Evolutionary conservation across 1,139 yeast species (phyloP), one percentile per base, ranked within the genome.

Genomic region (Suhomyces guaymorum): DNA sequence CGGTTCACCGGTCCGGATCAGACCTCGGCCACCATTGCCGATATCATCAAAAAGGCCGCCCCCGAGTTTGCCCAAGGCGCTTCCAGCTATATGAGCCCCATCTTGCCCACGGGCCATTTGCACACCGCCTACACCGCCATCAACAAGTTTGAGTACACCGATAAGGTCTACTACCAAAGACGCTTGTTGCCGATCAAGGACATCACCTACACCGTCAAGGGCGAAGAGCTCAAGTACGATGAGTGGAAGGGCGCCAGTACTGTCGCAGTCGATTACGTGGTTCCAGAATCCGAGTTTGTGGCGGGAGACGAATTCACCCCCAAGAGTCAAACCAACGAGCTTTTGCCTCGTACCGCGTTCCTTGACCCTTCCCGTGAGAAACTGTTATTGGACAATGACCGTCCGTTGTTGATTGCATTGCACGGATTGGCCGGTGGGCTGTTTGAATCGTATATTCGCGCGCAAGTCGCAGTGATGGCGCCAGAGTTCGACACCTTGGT

Each of bases 401-500:
- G 61, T 43, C 84, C 83, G 0, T 61, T 78, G 47, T 54, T 78
- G 15, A 61, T 78, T 32, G 73, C 76, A 1, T 55, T 76, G 26
- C 85, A 78, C 53, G 85, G 85, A 3, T 62, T 78, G 28, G 71
- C 82, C 8, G 85, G 85, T 12, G 84, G 85, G 0, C 76, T 82
- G 7, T 73, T 72, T 48, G 85, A 78, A 52, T 62, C 76, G 27
- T 78, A 78, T 41, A 69, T 78, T 17, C 58, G 82, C 26, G 63
- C 78, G 2, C 60, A 69, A 19, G 47, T 76, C 25, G 41, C 53
- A 26, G 54, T 59, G 28, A 56, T 75, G 24, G 61, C 69, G 4
- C 46, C 47, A 1, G 54, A 54, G 2, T 73, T 78, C 42, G 82
- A 78, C 49, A 78, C 76, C 1, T 54, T 77, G 42, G 82, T 77